A percentile compares a stretch with the other conserved stretches of the same genome.
phyloP scores from a whole-genome alignment of 495 filamentous ascomycete species.

The Physcia stellaris region DNA sequence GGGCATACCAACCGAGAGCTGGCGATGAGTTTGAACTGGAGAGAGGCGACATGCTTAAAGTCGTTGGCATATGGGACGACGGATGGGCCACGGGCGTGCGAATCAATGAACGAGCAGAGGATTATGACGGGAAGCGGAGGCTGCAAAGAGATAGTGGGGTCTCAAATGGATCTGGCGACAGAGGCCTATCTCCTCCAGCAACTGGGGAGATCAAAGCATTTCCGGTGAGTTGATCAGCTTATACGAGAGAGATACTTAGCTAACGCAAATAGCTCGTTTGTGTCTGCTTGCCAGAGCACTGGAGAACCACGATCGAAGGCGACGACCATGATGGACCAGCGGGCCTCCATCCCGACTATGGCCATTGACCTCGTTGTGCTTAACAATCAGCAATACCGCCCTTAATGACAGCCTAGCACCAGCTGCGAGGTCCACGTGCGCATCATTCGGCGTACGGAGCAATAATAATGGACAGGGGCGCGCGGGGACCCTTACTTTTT shows the following conservation, averaged over 20 bases:
- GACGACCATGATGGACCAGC: slow-evolving; percentile 35
- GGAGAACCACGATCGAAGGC: slow-evolving; percentile 92
- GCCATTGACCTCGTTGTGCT: slow-evolving; percentile 1
- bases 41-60: slow-evolving; percentile 94
- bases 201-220: slow-evolving; percentile 94
- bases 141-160: slow-evolving; percentile 86
- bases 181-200: slow-evolving; percentile 47
- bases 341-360: slow-evolving; percentile 8
- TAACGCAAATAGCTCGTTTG: slow-evolving; percentile 53
- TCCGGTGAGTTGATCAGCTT: slow-evolving; percentile 30
- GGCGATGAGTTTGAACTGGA: slow-evolving; percentile 89
- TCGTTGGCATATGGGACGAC: slow-evolving; percentile 99
- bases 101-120: slow-evolving; percentile 70
- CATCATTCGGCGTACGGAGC: too few relatives aligned
- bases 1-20: slow-evolving; percentile 93
- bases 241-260: not conserved
- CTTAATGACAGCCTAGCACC: too few relatives aligned
- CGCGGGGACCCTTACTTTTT: too few relatives aligned
- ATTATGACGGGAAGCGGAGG: slow-evolving; percentile 66
- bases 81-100: slow-evolving; percentile 95
- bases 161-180: slow-evolving; percentile 61
- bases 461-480: too few relatives aligned
- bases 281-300: slow-evolving; percentile 92
- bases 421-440: too few relatives aligned
- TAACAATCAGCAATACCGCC: too few relatives aligned